A percentile compares a stretch with the other conserved stretches of the same genome.
Conservation (phyloP, 1,284 basidiomycete genomes). For the Schizophyllum amplum region DNA sequence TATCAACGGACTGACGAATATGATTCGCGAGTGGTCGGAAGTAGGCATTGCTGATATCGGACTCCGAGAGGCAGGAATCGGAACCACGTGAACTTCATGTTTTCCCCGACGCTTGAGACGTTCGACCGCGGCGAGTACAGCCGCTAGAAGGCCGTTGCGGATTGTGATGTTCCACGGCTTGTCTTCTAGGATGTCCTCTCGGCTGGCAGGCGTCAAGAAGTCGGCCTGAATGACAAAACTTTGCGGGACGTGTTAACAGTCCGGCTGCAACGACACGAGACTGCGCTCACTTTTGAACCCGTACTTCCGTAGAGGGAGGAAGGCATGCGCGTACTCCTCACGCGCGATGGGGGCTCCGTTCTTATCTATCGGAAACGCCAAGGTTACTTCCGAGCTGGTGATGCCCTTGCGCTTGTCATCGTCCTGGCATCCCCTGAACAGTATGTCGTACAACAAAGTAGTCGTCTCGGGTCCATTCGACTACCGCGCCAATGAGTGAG, state of each 20-base stretch:
- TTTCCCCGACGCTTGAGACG: not conserved
- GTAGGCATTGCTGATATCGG: not conserved
- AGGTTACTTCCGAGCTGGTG: not conserved
- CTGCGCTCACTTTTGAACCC: not conserved
- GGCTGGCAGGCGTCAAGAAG: conserved; percentile 4
- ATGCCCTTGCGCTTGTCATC: conserved; percentile 2
- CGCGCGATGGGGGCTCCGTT: not conserved
- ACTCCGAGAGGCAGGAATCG: not conserved
- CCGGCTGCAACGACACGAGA: not conserved
- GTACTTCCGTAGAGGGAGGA: conserved; percentile 3
- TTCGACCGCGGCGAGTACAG: not conserved
- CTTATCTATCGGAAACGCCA: conserved; percentile 1
- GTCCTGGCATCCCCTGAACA: not conserved
- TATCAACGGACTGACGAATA: not conserved
- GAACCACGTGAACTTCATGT: conserved; percentile 2
- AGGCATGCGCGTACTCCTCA: conserved; percentile 1
- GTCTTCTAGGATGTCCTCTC: conserved; percentile 2
- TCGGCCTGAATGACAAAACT: conserved; percentile 4
- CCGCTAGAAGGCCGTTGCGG: not conserved
- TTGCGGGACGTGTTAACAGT: not conserved
- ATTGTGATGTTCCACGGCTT: conserved; percentile 1
- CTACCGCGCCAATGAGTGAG: not conserved
- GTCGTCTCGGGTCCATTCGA: not conserved
- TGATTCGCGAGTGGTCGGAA: not conserved
- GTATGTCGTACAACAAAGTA: not conserved